A percentile compares a stretch with the other conserved stretches of the same genome.
phyloP scores from a whole-genome alignment of 176 grass and related monocot genomes.

The Tillandsia leiboldiana region DNA sequence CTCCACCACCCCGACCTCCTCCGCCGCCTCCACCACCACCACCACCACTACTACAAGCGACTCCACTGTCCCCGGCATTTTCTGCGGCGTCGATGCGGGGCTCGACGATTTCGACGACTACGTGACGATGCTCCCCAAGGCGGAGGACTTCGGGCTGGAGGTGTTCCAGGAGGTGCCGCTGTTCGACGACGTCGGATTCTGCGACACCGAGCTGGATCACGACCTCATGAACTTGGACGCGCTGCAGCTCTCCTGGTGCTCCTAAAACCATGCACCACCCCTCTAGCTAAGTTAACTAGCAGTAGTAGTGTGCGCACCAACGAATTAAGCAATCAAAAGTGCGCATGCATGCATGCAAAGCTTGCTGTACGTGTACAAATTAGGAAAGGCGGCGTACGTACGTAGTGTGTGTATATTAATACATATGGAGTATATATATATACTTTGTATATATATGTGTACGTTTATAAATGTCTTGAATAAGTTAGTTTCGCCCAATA shows the following conservation, averaged over 20 bases:
- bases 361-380: no score
- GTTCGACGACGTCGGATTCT: slow-evolving; percentile 31
- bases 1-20: background rate
- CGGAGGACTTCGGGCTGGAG: slow-evolving; percentile 78
- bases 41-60: slow-evolving; percentile 8
- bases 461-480: no score
- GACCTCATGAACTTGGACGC: slow-evolving; percentile 2
- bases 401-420: no score
- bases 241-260: background rate
- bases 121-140: slow-evolving; percentile 60
- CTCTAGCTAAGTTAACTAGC: no score
- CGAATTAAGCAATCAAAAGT: no score
- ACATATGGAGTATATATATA: no score
- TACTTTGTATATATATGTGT: no score
- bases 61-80: background rate
- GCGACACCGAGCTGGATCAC: slow-evolving; percentile 6
- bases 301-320: no score
- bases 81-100: background rate
- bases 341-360: no score
- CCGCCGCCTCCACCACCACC: slow-evolving; percentile 25
- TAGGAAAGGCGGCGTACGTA: no score
- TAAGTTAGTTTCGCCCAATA: no score
- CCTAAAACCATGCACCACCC: background rate
- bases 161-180: slow-evolving; percentile 67
- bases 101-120: slow-evolving; percentile 52